Evolutionary conservation across 768 basidiomycete species (phyloP).

Genomic region (Cystobasidium onofrii): DNA sequence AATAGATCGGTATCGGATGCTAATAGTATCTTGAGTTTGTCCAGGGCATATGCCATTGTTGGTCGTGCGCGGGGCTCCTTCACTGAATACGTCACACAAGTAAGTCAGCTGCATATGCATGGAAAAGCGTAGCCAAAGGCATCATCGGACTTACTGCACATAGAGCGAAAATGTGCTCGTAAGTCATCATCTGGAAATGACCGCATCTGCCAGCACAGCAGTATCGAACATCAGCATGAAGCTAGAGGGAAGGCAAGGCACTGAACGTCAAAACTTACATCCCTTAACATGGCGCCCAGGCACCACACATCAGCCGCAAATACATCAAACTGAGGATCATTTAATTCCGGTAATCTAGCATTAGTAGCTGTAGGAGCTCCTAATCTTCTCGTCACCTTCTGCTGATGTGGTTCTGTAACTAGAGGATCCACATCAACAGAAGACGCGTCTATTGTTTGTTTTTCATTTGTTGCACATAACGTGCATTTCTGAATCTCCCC

Average conservation of each 20-base stretch:
- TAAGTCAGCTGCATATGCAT: not conserved
- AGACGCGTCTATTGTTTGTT: not conserved
- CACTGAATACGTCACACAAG: not conserved
- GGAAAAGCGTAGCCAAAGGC: too few species aligned
- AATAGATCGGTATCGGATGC: not conserved
- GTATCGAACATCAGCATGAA: not conserved
- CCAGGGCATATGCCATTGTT: slow-evolving; percentile 21
- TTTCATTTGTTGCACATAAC: not conserved
- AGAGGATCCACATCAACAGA: not conserved
- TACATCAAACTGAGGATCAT: slow-evolving; percentile 2
- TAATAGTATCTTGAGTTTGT: not conserved
- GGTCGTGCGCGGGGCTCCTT: slow-evolving; percentile 12
- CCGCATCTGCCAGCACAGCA: not conserved
- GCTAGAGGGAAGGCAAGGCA: not conserved
- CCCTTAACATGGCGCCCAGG: slow-evolving; percentile 7
- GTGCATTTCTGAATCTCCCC: slow-evolving; percentile 18
- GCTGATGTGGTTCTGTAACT: not conserved
- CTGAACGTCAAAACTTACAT: not conserved
- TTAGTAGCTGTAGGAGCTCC: not conserved
- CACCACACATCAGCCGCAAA: slow-evolving; percentile 25
- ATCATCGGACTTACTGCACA: not conserved
- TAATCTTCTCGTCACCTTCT: not conserved
- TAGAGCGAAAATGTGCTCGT: not conserved
- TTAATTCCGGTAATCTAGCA: slow-evolving; percentile 22
- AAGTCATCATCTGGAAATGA: not conserved